phyloP scores from a whole-genome alignment of 164 flowering plant genomes.

The Aristolochia californica region DNA sequence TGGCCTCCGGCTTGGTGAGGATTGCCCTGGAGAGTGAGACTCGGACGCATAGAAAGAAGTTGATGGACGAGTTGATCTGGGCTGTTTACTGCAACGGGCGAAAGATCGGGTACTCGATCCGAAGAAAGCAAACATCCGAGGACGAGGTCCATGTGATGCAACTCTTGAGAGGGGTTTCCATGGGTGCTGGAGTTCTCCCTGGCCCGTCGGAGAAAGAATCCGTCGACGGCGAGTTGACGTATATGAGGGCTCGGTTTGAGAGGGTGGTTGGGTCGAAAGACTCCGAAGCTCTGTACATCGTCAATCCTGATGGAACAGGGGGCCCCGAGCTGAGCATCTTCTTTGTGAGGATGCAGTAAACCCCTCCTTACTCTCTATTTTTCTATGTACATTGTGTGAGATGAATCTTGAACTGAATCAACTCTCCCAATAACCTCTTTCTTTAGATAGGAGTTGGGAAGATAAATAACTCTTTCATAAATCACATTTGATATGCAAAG shows the following conservation, averaged over 20 bases:
- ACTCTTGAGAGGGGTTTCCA: conserved; percentile 59
- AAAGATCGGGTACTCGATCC: conserved; percentile 57
- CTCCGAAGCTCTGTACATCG: conserved; percentile 74
- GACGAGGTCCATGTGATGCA: conserved; percentile 72
- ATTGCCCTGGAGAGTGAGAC: conserved; percentile 77
- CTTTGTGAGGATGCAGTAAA: conserved; percentile 49
- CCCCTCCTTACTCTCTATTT: too few relatives aligned
- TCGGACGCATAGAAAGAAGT: conserved; percentile 41
- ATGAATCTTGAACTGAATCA: too few relatives aligned
- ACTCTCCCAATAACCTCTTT: neutral
- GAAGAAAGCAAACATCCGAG: conserved; percentile 52
- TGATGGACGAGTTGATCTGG: conserved; percentile 83
- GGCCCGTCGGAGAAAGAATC: conserved; percentile 23
- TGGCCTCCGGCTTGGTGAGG: conserved; percentile 54
- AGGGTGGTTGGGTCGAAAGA: conserved; percentile 74
- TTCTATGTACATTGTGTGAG: too few relatives aligned
- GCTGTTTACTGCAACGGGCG: conserved; percentile 75
- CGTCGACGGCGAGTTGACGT: conserved; percentile 62
- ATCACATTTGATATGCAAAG: too few relatives aligned
- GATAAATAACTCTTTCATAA: neutral
- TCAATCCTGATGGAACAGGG: conserved; percentile 55
- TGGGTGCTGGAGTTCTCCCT: conserved; percentile 92
- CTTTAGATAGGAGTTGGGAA: neutral
- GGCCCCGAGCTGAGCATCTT: conserved; percentile 83
- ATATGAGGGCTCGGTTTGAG: conserved; percentile 74